Percentiles rank a stretch among this genome's conserved stretches.
phyloP scores from a whole-genome alignment of 2,329 filamentous ascomycete species.

The Emergomyces africanus region DNA sequence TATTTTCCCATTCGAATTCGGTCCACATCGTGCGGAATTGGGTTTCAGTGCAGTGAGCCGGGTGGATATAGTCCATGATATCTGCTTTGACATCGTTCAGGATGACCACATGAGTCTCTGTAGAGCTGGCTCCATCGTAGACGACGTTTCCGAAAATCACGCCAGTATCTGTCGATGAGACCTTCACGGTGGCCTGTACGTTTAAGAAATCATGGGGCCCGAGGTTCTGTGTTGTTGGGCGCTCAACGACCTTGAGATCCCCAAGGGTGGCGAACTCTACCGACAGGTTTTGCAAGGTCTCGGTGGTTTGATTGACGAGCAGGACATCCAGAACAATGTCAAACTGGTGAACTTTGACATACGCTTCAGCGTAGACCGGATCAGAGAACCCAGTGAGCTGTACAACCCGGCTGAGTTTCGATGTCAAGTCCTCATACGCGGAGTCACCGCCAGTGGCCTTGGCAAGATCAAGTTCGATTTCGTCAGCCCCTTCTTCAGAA shows the following conservation, averaged over 20 bases:
- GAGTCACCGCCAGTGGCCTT: slow-evolving; percentile 87
- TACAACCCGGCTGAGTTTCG: slow-evolving; percentile 90
- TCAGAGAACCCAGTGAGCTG: slow-evolving; percentile 98
- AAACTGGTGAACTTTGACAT: slow-evolving; percentile 97
- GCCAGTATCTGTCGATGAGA: slow-evolving; percentile 92
- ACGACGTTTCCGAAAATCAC: slow-evolving; percentile 99
- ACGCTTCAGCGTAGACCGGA: slow-evolving; percentile 96
- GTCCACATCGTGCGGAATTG: slow-evolving; percentile 99
- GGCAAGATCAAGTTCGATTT: slow-evolving; percentile 81
- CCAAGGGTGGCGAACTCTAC: slow-evolving; percentile 98
- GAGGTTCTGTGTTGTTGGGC: slow-evolving; percentile 90
- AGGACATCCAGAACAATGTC: slow-evolving; percentile 96
- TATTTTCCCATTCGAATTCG: slow-evolving; percentile 99
- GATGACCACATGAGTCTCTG: slow-evolving; percentile 92
- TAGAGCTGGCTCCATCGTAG: slow-evolving; percentile 85
- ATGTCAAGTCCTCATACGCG: slow-evolving; percentile 71
- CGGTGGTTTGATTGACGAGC: slow-evolving; percentile 91
- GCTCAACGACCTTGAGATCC: slow-evolving; percentile 94
- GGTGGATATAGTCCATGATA: slow-evolving; percentile 99
- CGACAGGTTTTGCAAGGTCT: slow-evolving; percentile 91
- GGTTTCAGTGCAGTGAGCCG: slow-evolving; percentile 89
- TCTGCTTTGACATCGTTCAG: slow-evolving; percentile 97
- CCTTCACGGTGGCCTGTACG: slow-evolving; percentile 96
- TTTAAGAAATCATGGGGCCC: slow-evolving; percentile 95
- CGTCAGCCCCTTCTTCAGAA: slow-evolving; percentile 63